Base-by-base conservation (phyloP, 2,329 filamentous ascomycete genomes). In the Aspergillus sojae region DNA sequence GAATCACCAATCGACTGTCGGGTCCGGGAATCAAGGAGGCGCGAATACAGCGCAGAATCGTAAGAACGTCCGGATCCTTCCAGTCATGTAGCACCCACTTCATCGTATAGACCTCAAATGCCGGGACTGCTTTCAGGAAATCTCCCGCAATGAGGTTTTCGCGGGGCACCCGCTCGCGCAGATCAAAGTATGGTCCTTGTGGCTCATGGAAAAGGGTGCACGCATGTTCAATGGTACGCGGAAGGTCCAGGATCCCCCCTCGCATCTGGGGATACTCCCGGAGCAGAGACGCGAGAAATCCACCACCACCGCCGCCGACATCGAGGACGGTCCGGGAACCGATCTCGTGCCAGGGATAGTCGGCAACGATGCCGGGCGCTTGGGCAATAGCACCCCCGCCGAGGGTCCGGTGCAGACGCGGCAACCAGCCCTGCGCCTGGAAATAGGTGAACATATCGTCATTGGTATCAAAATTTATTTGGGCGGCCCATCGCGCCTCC, bases 81-180 rank as follows among this genome's bases (percentile, higher is more conserved):
- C 80, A 82, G 65, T 82, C 72, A 58, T 82, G 80, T 14, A 82
- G 72, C 55, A 71, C 75, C 80, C 80, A 82, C 58, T 82, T 82
- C 69, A 77, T 75, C 7, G 70, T 72, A 55, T 76, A 77, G 2
- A 76, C 58, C 39, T 75, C 68, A 30, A 52, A 77, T 0, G 62
- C 12, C 0, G 79, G 79, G 1, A 82, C 67, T 4, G 59, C 36
- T 6, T 68, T 26, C 4, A 80, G 69, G 67, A 82, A 83, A 65
- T 82, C 76, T 0, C 80, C 79, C 0, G 57, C 68, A 41, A 79
- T 69, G 7, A 81, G 64, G 46, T 75, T 66, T 28, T 69, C 63
- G 14, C 48, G 36, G 0, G 65, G 50, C 0, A 82, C 61, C 4
- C 73, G 75, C 12, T 67, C 62, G 1, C 61, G 69, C 1, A 82